Evolutionary conservation across 2,329 filamentous ascomycete genomes (phyloP).

Genomic region (Mycosphaerella sp.): DNA sequence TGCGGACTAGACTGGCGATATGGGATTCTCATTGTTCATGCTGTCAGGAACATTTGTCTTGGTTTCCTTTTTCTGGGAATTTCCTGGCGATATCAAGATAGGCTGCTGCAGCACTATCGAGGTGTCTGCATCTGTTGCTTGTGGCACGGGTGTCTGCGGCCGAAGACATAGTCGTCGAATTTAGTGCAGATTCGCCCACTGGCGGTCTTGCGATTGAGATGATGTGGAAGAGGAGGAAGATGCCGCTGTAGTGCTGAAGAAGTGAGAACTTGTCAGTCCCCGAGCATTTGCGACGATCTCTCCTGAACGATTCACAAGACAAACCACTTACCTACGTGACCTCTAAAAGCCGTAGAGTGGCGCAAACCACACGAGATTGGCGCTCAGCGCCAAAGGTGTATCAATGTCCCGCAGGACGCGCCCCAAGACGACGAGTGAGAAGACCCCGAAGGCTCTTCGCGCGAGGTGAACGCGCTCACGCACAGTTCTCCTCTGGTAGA

Average conservation of each 20-base stretch:
- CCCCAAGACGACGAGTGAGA: not conserved
- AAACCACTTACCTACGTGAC: not conserved
- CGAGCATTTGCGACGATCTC: not conserved
- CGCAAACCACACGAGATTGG: conserved; percentile 1
- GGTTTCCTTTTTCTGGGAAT: too few species aligned
- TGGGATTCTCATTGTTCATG: too few species aligned
- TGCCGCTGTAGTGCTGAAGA: not conserved
- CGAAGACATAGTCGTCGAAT: not conserved
- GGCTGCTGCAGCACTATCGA: too few species aligned
- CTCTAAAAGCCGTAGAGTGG: conserved; percentile 1
- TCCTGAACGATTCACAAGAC: not conserved
- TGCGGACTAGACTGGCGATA: too few species aligned
- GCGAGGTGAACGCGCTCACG: not conserved
- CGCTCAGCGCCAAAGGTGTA: not conserved
- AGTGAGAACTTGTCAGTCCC: not conserved
- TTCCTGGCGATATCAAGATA: too few species aligned
- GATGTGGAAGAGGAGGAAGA: too few species aligned
- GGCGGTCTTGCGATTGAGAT: too few species aligned
- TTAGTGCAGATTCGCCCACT: too few species aligned
- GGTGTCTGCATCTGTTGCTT: too few species aligned
- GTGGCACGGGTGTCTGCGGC: too few species aligned
- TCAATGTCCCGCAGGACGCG: not conserved
- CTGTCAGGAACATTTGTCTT: too few species aligned
- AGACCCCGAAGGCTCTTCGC: not conserved
- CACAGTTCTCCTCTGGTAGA: not conserved